Evolutionary conservation across 805 yeast species (phyloP), one percentile per base, ranked within the genome.

Genomic region (Candida anglica): DNA sequence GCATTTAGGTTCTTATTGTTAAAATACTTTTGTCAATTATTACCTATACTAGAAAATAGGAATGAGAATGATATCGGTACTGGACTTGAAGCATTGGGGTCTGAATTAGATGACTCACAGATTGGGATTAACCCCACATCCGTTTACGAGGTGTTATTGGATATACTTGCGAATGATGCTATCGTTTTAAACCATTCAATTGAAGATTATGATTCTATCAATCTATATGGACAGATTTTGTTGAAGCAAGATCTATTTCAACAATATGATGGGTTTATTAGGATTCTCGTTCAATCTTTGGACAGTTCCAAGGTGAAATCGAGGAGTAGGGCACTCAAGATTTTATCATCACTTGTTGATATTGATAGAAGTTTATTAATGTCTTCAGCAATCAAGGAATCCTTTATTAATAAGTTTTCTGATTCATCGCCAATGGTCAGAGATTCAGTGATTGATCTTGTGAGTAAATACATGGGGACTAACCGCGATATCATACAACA

Each of bases 341-440:
- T 78, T 27, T 56, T 87, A 13, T 68, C 88, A 0, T 48, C 64
- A 9, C 47, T 87, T 13, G 66, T 82, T 3, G 65, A 66, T 6
- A 65, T 65, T 19, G 82, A 83, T 32, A 69, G 78, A 1, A 38
- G 59, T 0, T 58, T 86, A 15, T 53, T 85, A 28, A 50, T 65
- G 1, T 58, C 71, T 2, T 69, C 77, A 1, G 58, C 59, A 7
- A 71, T 86, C 5, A 78, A 70, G 42, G 57, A 57, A 2, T 66
- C 83, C 0, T 62, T 87, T 2, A 60, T 75, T 1, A 60, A 54
- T 7, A 60, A 77, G 29, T 56, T 87, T 24, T 56, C 50, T 4
- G 91, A 83, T 40, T 48, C 71, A 0, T 83, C 87, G 2, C 77
- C 94, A 0, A 70, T 80, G 25, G 91, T 86, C 0, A 69, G 87